Conservation (phyloP, 306 rosid species). For the Prinsepia uniflora region DNA sequence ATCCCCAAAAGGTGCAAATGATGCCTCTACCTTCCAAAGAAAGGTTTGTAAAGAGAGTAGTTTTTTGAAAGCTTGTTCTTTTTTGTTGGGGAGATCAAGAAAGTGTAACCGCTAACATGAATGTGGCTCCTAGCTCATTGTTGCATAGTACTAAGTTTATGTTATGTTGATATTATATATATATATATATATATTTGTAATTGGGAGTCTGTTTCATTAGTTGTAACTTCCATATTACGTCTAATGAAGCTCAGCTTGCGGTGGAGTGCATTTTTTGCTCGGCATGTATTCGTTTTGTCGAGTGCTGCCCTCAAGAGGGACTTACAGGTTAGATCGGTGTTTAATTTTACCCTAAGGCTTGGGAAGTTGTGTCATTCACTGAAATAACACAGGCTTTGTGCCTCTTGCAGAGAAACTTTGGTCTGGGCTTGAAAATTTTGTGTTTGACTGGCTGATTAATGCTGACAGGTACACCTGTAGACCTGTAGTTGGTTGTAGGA, state of each 20-base stretch:
- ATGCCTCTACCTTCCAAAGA: conserved; percentile 90
- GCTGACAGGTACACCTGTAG: conserved; percentile 75
- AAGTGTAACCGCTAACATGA: neutral
- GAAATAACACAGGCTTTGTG: neutral
- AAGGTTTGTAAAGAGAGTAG: conserved; percentile 51
- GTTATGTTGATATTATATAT: neutral
- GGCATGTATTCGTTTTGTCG: conserved; percentile 96
- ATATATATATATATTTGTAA: neutral
- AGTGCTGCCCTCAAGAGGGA: conserved; percentile 99
- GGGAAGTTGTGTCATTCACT: neutral
- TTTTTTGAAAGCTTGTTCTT: neutral
- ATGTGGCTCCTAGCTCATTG: neutral
- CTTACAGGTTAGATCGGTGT: conserved; percentile 65
- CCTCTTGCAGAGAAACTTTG: conserved; percentile 84
- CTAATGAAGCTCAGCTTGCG: conserved; percentile 70
- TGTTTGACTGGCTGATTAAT: conserved; percentile 96
- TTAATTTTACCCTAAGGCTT: conserved; percentile 8
- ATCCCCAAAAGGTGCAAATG: conserved; percentile 96
- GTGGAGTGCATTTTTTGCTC: conserved; percentile 99
- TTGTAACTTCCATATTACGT: conserved; percentile 21
- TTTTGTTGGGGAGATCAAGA: neutral
- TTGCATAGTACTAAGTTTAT: neutral
- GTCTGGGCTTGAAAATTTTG: conserved; percentile 99
- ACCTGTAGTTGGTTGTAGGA: conserved; percentile 20
- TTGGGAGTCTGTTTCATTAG: conserved; percentile 16